A percentile compares a stretch with the other conserved stretches of the same genome.
phyloP scores from a whole-genome alignment of 345 rosid genomes.

The Cardamine chenopodiifolia region DNA sequence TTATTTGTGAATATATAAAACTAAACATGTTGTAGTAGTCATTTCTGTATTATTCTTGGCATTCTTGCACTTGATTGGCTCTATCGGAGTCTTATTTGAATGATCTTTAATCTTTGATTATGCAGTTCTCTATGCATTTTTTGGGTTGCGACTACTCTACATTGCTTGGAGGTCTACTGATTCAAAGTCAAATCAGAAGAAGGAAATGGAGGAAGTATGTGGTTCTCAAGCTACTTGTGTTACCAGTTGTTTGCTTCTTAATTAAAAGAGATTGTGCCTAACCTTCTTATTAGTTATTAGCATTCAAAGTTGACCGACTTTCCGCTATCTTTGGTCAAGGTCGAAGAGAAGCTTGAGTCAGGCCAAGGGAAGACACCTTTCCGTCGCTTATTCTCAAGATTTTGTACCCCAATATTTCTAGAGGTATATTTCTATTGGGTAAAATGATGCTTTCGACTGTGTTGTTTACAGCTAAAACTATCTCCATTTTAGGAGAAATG shows the following conservation, averaged over 20 bases:
- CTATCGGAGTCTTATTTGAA: slow-evolving; percentile 13
- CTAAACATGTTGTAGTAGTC: not conserved
- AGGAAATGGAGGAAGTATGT: slow-evolving; percentile 96
- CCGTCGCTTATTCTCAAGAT: slow-evolving; percentile 90
- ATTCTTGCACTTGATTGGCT: slow-evolving; percentile 1
- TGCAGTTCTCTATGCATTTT: slow-evolving; percentile 88
- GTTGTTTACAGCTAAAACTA: not conserved
- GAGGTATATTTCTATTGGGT: slow-evolving; percentile 59
- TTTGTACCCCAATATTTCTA: slow-evolving; percentile 94
- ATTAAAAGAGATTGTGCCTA: not conserved
- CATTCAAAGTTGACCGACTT: slow-evolving; percentile 1
- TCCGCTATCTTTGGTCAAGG: slow-evolving; percentile 48
- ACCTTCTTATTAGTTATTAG: not conserved
- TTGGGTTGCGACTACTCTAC: slow-evolving; percentile 91
- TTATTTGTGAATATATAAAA: not conserved
- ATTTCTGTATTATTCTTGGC: not conserved
- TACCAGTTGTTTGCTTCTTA: not conserved
- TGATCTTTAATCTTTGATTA: slow-evolving; percentile 15
- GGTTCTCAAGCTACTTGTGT: slow-evolving; percentile 12
- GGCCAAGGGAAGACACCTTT: slow-evolving; percentile 81
- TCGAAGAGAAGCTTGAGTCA: slow-evolving; percentile 94
- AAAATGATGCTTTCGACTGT: slow-evolving; percentile 4
- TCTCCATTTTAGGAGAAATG: no score
- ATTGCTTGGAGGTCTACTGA: slow-evolving; percentile 95
- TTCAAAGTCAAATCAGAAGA: slow-evolving; percentile 88